These are phyloP conservation scores for Aspergillus affinis DNA, from an alignment of 495 filamentous ascomycete genomes.

Conservation along the genomic window DNA sequence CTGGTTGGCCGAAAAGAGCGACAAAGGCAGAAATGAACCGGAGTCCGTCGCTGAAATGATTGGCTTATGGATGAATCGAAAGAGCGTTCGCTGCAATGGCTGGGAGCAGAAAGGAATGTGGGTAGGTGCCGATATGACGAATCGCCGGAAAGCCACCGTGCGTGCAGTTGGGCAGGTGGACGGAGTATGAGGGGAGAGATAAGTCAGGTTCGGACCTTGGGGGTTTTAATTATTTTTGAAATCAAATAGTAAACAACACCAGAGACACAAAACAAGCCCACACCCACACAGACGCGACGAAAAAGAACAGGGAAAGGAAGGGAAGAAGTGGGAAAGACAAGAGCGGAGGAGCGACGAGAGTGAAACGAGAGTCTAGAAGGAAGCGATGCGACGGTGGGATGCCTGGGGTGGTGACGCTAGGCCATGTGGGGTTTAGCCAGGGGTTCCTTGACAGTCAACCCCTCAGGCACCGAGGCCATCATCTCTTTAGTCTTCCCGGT, in stretches of 20 bases:
- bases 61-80: neutral
- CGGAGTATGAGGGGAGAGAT: neutral
- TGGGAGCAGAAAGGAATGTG: conserved; percentile 7
- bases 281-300: conserved; percentile 2
- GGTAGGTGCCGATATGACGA: conserved; percentile 1
- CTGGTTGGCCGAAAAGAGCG: neutral
- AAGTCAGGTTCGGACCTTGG: neutral
- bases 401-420: conserved; percentile 4
- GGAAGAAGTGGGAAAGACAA: conserved; percentile 4
- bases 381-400: neutral
- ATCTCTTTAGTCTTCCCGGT: too few relatives aligned
- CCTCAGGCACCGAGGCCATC: too few relatives aligned
- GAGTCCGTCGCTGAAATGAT: conserved; percentile 3
- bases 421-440: conserved; percentile 16
- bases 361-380: conserved; percentile 11
- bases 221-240: neutral
- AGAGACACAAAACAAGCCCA: conserved; percentile 1
- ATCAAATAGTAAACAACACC: neutral
- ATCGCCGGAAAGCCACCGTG: conserved; percentile 1
- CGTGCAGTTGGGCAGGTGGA: neutral
- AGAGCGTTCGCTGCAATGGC: conserved; percentile 2
- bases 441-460: conserved; percentile 5
- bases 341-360: neutral
- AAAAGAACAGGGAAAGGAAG: conserved; percentile 12
- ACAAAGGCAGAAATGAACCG: conserved; percentile 5